phyloP scores from a whole-genome alignment of 1,139 yeast genomes.

The Candida sp. region DNA sequence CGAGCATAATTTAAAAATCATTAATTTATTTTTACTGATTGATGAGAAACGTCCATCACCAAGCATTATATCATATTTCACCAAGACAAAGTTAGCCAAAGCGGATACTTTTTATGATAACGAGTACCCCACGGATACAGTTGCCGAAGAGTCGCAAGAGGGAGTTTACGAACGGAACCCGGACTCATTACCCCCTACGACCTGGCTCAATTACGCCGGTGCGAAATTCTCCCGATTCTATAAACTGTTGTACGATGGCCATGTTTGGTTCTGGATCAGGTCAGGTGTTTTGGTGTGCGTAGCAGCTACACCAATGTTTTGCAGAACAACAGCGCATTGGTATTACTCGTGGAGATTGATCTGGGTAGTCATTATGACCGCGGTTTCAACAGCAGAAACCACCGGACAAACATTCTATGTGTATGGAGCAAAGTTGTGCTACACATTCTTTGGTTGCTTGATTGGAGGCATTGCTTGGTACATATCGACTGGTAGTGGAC shows the following conservation, averaged over 20 bases:
- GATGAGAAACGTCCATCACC: slow-evolving; percentile 28
- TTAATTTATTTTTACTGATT: slow-evolving; percentile 22
- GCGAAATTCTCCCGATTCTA: slow-evolving; percentile 13
- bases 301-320: slow-evolving; percentile 27
- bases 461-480: slow-evolving; percentile 36
- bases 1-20: slow-evolving; percentile 12
- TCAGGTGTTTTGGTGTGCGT: slow-evolving; percentile 21
- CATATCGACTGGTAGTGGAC: slow-evolving; percentile 28
- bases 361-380: slow-evolving; percentile 36
- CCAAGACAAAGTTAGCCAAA: slow-evolving; percentile 13
- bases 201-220: slow-evolving; percentile 18
- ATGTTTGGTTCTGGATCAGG: slow-evolving; percentile 31
- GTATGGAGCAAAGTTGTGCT: slow-evolving; percentile 22
- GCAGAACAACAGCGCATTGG: slow-evolving; percentile 29
- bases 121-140: slow-evolving; percentile 8
- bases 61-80: slow-evolving; percentile 17
- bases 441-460: slow-evolving; percentile 29
- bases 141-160: slow-evolving; percentile 11
- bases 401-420: slow-evolving; percentile 33
- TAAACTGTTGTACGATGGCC: slow-evolving; percentile 14
- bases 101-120: slow-evolving; percentile 7
- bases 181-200: slow-evolving; percentile 26
- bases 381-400: slow-evolving; percentile 28
- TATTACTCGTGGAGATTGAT: slow-evolving; percentile 24
- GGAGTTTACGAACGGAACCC: slow-evolving; percentile 23